These are phyloP conservation scores for Ochetophila trinervis DNA, from an alignment of 306 rosid genomes.

Conservation along the genomic window DNA sequence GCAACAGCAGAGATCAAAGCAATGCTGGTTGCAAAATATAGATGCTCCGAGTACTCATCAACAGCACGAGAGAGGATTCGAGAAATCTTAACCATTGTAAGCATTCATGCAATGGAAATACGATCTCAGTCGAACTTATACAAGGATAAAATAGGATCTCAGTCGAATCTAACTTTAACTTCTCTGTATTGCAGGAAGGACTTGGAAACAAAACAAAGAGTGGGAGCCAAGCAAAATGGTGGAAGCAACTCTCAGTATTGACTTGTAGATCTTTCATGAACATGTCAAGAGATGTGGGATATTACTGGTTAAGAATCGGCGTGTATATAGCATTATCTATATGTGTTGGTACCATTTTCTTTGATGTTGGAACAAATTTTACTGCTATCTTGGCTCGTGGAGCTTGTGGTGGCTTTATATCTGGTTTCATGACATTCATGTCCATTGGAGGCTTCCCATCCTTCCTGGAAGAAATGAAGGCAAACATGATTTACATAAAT, in stretches of 20 bases:
- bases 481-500: conserved; percentile 1
- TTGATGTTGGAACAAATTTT: conserved; percentile 54
- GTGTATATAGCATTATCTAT: conserved; percentile 59
- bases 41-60: conserved; percentile 53
- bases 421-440: conserved; percentile 96
- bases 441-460: conserved; percentile 96
- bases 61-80: conserved; percentile 50
- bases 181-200: conserved; percentile 45
- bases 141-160: too few species aligned
- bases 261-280: conserved; percentile 69
- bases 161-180: too few species aligned
- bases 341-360: conserved; percentile 71
- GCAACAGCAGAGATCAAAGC: conserved; percentile 75
- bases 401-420: conserved; percentile 79
- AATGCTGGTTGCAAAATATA: conserved; percentile 61
- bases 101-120: neutral
- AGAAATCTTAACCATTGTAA: conserved; percentile 63
- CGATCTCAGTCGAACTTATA: too few species aligned
- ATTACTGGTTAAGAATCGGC: conserved; percentile 81
- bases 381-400: conserved; percentile 73
- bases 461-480: conserved; percentile 95
- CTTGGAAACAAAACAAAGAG: conserved; percentile 31
- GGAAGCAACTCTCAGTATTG: conserved; percentile 79
- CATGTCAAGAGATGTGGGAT: conserved; percentile 88
- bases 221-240: conserved; percentile 62